Conservation (phyloP, 2,329 filamentous ascomycete genomes). For the Arthrocladium fulminans region DNA sequence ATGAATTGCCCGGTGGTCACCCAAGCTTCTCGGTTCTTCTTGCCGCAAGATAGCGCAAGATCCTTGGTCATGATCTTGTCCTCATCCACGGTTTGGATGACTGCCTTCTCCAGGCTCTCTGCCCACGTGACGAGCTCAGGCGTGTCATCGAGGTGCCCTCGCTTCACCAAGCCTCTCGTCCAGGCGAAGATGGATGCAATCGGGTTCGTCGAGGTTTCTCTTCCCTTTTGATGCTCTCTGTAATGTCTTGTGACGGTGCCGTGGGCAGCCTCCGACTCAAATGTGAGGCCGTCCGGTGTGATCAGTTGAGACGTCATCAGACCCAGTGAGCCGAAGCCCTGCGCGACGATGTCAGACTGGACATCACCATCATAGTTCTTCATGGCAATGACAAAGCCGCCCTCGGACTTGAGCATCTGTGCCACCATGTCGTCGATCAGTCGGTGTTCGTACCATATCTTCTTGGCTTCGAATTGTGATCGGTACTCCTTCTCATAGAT, state of each 20-base stretch:
- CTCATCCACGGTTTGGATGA: constrained; percentile 84
- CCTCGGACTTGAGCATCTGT: constrained; percentile 98
- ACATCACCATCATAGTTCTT: constrained; percentile 99
- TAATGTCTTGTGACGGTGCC: constrained; percentile 97
- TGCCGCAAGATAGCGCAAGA: constrained; percentile 86
- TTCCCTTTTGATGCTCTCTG: constrained; percentile 97
- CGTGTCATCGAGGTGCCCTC: constrained; percentile 86
- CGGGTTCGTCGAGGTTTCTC: constrained; percentile 94
- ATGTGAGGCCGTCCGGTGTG: constrained; percentile 92
- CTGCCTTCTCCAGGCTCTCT: constrained; percentile 83
- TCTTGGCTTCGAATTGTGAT: constrained; percentile 78
- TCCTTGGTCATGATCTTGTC: constrained; percentile 99
- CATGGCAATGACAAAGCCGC: constrained; percentile 93
- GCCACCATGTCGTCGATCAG: constrained; percentile 99
- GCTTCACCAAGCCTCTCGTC: constrained; percentile 89
- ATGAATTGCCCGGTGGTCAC: constrained; percentile 91
- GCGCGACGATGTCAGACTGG: constrained; percentile 95
- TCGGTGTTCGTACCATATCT: constrained; percentile 98
- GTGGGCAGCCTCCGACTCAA: constrained; percentile 95
- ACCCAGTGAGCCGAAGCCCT: constrained; percentile 94
- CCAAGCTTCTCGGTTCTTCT: constrained; percentile 73
- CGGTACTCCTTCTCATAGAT: constrained; percentile 84
- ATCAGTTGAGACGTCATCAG: constrained; percentile 98
- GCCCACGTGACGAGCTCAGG: constrained; percentile 87
- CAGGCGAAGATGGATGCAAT: constrained; percentile 99